These are phyloP conservation scores for Inga leiocalycina DNA, from an alignment of 306 rosid species.

Conservation along the genomic window DNA sequence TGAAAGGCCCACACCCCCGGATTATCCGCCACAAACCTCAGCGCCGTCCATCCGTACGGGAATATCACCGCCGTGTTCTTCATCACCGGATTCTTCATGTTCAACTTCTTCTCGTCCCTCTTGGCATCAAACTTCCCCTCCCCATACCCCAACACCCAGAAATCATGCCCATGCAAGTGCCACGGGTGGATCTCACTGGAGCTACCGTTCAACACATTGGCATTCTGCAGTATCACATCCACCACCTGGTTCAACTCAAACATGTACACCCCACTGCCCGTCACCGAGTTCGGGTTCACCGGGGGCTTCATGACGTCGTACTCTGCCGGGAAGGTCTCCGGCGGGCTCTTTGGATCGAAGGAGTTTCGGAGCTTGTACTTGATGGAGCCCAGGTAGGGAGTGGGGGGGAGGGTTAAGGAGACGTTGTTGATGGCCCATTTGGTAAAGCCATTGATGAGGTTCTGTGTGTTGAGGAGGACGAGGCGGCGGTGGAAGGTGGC, in stretches of 20 bases:
- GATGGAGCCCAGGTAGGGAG: conserved; percentile 64
- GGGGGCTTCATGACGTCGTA: conserved; percentile 61
- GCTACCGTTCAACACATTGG: conserved; percentile 33
- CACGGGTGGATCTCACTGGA: conserved; percentile 71
- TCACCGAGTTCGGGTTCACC: conserved; percentile 25
- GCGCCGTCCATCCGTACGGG: conserved; percentile 76
- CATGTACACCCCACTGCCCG: conserved; percentile 52
- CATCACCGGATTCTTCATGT: conserved; percentile 69
- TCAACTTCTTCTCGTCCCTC: conserved; percentile 40
- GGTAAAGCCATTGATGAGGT: conserved; percentile 47
- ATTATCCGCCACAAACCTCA: conserved; percentile 62
- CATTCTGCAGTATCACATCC: conserved; percentile 68
- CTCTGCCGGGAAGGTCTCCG: conserved; percentile 37
- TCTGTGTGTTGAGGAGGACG: conserved; percentile 73
- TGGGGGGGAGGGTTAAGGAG: conserved; percentile 54
- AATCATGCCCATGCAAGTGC: conserved; percentile 87
- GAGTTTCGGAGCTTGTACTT: conserved; percentile 34
- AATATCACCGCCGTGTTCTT: conserved; percentile 60
- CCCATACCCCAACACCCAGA: conserved; percentile 80
- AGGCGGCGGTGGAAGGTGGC: conserved; percentile 41
- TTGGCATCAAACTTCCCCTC: conserved; percentile 51
- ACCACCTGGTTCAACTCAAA: conserved; percentile 39
- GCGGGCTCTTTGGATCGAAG: conserved; percentile 41
- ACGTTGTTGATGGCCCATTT: conserved; percentile 76
- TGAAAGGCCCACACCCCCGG: conserved; percentile 83